These are phyloP conservation scores for Coprinopsis strossmayeri DNA, from an alignment of 768 basidiomycete species.

Conservation along the genomic window DNA sequence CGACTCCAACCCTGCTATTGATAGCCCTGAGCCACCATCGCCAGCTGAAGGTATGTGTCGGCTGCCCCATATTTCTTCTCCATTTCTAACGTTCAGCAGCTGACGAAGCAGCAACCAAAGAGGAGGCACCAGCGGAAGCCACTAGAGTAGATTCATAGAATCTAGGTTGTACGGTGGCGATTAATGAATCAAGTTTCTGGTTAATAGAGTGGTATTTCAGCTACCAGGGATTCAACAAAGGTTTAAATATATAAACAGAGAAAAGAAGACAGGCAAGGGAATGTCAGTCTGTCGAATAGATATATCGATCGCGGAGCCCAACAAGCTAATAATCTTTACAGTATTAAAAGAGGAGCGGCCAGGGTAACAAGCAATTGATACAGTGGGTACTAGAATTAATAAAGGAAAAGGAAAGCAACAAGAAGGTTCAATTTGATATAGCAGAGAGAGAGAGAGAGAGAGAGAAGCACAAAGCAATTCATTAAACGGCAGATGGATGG, in stretches of 20 bases:
- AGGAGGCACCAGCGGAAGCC: not conserved
- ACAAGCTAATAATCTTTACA: constrained; percentile 14
- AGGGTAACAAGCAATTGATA: constrained; percentile 18
- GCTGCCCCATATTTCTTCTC: not conserved
- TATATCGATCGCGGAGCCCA: not conserved
- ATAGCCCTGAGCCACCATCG: not conserved
- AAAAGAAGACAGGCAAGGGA: not conserved
- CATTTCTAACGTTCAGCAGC: not conserved
- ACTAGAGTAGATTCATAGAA: not conserved
- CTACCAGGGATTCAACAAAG: not conserved
- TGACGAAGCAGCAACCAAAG: not conserved
- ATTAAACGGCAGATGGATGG: not conserved
- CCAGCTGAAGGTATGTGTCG: not conserved
- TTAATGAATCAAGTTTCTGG: not conserved
- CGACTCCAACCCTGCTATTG: constrained; percentile 26
- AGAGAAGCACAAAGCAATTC: constrained; percentile 11
- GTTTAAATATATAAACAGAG: not conserved
- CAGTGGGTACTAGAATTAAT: constrained; percentile 11
- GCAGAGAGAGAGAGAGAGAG: constrained; percentile 16
- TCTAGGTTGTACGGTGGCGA: not conserved
- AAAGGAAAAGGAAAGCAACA: constrained; percentile 12
- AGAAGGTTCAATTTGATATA: constrained; percentile 4
- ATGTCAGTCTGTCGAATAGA: not conserved
- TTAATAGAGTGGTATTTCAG: not conserved
- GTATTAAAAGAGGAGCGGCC: constrained; percentile 14